A percentile compares a stretch with the other conserved stretches of the same genome.
phyloP scores from a whole-genome alignment of 2,329 filamentous ascomycete genomes.

The Hymenoscyphus linearis region DNA sequence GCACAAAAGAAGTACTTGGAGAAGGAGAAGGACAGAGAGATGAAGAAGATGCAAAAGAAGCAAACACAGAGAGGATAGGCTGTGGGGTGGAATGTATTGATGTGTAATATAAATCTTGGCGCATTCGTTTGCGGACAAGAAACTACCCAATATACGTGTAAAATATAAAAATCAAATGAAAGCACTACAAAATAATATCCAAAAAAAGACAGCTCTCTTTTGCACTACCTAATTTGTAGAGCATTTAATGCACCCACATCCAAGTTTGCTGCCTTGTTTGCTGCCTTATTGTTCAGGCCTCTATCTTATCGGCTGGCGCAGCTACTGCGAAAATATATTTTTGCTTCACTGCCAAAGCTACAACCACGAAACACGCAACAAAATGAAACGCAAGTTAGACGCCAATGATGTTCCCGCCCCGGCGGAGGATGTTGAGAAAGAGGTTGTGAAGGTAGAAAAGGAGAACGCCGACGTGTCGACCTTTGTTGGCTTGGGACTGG shows the following conservation, averaged over 20 bases:
- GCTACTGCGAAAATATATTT: background rate
- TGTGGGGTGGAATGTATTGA: background rate
- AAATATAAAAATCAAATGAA: background rate
- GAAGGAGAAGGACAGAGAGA: constrained; percentile 71
- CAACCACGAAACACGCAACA: constrained; percentile 20
- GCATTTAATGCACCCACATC: background rate
- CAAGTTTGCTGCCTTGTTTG: background rate
- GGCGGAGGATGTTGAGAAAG: constrained; percentile 26
- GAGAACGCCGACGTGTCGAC: constrained; percentile 35
- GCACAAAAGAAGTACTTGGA: constrained; percentile 83
- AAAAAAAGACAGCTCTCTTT: background rate
- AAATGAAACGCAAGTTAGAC: constrained; percentile 59
- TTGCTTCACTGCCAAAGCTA: background rate
- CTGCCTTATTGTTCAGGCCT: background rate
- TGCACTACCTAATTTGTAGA: no score
- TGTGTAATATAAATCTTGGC: background rate
- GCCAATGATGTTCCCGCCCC: constrained; percentile 46
- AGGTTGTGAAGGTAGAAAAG: constrained; percentile 8
- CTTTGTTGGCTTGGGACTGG: constrained; percentile 75
- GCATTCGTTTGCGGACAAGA: background rate
- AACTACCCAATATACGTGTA: background rate
- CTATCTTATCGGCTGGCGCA: background rate
- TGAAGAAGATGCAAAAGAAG: constrained; percentile 58
- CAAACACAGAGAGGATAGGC: constrained; percentile 38
- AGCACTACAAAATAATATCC: background rate